Conservation (phyloP, 1,284 basidiomycete species). For the Marasmius tenuissimus region DNA sequence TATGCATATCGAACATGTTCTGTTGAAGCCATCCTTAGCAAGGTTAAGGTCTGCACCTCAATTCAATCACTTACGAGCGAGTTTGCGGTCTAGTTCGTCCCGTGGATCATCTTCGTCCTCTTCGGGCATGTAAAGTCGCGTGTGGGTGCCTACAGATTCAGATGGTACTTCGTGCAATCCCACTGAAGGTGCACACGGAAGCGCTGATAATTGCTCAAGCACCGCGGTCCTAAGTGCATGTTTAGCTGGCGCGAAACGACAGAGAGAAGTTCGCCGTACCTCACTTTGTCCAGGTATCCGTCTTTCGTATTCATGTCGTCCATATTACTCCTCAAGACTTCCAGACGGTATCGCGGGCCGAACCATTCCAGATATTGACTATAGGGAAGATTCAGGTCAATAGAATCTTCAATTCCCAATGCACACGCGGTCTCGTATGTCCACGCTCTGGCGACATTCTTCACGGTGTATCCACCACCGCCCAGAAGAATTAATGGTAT, state of each 20-base stretch:
- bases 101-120: conserved; percentile 43
- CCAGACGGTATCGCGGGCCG: conserved; percentile 92
- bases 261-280: background rate
- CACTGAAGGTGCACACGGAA: background rate
- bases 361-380: conserved; percentile 99
- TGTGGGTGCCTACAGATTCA: conserved; percentile 62
- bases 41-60: background rate
- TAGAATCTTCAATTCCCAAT: conserved; percentile 76
- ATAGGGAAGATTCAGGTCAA: conserved; percentile 87
- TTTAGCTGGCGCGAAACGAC: background rate
- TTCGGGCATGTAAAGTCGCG: conserved; percentile 37
- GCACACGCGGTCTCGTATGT: conserved; percentile 96
- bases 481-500: conserved; percentile 92
- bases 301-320: conserved; percentile 82
- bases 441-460: conserved; percentile 96
- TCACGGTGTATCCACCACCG: conserved; percentile 95
- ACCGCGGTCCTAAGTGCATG: background rate
- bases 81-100: conserved; percentile 63
- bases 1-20: conserved; percentile 22
- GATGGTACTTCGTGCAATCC: conserved; percentile 51
- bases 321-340: conserved; percentile 91
- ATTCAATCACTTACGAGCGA: conserved; percentile 59
- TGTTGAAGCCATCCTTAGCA: conserved; percentile 15
- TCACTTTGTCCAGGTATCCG: background rate
- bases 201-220: background rate